Base-by-base conservation (phyloP, 1,284 basidiomycete genomes). In the Grifola frondosa region DNA sequence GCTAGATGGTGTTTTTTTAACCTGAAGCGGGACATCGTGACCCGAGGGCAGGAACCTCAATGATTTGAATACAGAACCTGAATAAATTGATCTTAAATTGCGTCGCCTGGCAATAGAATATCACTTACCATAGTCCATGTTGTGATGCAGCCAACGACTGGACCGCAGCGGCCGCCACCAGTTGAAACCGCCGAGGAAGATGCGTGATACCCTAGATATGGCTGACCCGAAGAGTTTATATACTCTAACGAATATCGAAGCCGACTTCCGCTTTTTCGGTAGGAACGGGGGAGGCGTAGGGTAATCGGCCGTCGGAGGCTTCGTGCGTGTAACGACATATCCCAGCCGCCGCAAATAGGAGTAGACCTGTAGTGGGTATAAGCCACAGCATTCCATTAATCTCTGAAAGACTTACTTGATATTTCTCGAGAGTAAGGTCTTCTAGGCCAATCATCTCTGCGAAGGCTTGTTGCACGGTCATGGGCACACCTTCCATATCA, bases 381-480 rank as follows among this genome's bases (percentile, higher is more conserved):
- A 42, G 28, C 42, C 16, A 10, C 30, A 19, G 6, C 10, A 6
- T 24, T 12, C 24, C 30, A 35, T 45, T 20, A 13, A 30, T 21
- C 5, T 26, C 40, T 24, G 23, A 30, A 20, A 20, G 8, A 56
- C 76, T 30, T 38, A 90, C 93, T 74, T 96, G 91, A 61, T 96
- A 95, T 38, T 81, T 77, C 58, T 97, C 92, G 51, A 91, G 67
- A 0, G 86, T 89, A 24, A 95, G 62, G 20, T 79, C 82, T 40
- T 91, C 86, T 30, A 66, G 74, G 4, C 88, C 89, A 46, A 97
- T 82, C 78, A 96, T 85, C 54, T 87, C 81, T 1, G 80, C 74
- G 59, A 85, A 97, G 0, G 86, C 91, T 57, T 98, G 91, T 63
- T 96, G 90, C 4, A 95, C 90, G 41, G 81, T 87, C 88, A 98